A percentile compares a stretch with the other conserved stretches of the same genome.
Conservation (phyloP, 169 alveolate species). For the Perkinsus olseni region DNA sequence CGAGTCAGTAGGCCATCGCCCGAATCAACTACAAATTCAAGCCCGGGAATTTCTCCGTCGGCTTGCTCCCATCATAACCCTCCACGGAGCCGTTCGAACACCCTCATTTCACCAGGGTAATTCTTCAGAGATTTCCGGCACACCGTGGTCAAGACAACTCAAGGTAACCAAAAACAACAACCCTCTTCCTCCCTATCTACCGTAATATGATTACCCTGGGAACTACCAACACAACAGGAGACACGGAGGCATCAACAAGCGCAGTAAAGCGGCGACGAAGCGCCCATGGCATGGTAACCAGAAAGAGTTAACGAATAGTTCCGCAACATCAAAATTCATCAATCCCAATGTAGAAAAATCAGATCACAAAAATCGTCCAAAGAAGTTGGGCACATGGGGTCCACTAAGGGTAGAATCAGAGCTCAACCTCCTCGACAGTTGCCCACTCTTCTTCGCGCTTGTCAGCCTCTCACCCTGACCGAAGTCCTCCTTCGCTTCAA, state of each 20-base stretch:
- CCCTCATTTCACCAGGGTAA: too few species aligned
- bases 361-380: neutral
- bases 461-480: conserved; percentile 60
- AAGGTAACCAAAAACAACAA: too few species aligned
- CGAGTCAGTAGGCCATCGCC: too few species aligned
- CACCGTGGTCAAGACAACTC: too few species aligned
- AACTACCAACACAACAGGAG: neutral
- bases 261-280: neutral
- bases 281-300: neutral
- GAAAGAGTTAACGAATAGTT: neutral
- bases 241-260: neutral
- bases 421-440: neutral
- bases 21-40: too few species aligned
- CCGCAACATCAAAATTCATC: neutral
- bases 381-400: neutral
- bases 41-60: too few species aligned
- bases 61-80: too few species aligned
- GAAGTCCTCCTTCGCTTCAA: conserved; percentile 29
- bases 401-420: neutral
- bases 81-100: too few species aligned
- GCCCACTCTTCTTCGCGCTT: conserved; percentile 30
- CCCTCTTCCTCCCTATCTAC: too few species aligned
- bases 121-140: too few species aligned
- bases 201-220: too few species aligned
- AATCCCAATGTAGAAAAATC: too few species aligned